phyloP scores from a whole-genome alignment of 352 stramenopile genomes.

The Pythium plurisporium region DNA sequence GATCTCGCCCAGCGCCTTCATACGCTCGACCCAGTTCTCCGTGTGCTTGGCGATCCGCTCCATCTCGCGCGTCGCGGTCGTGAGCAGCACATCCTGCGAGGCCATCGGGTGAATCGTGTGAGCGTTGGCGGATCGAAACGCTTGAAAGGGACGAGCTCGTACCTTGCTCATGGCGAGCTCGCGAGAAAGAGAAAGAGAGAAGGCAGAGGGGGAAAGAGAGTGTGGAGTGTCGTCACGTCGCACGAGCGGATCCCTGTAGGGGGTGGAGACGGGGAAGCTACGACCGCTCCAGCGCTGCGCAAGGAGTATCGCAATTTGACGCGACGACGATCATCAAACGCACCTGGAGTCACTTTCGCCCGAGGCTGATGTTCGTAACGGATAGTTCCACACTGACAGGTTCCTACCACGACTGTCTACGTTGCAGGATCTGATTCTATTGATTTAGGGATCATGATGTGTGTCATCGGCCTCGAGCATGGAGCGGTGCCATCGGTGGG shows the following conservation, averaged over 20 bases:
- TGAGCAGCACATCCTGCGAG: slow-evolving; percentile 12
- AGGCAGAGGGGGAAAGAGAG: neutral
- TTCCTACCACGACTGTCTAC: too few species aligned
- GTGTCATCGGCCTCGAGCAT: too few species aligned
- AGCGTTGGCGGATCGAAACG: neutral
- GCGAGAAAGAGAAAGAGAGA: neutral
- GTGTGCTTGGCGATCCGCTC: slow-evolving; percentile 67
- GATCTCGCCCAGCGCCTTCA: slow-evolving; percentile 60
- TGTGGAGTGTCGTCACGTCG: neutral
- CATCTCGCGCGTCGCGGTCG: slow-evolving; percentile 56
- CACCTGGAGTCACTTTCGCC: neutral
- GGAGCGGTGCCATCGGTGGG: neutral
- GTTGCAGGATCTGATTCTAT: too few species aligned
- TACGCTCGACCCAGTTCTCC: slow-evolving; percentile 82
- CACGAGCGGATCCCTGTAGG: neutral
- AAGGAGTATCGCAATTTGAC: slow-evolving; percentile 1
- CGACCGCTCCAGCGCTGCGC: neutral
- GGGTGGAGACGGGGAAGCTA: neutral
- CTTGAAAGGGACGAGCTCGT: neutral
- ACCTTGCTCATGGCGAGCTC: slow-evolving; percentile 19
- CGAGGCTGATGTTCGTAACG: neutral
- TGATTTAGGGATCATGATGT: too few species aligned
- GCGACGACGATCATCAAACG: slow-evolving; percentile 7
- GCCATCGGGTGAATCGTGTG: neutral
- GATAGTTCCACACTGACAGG: neutral